Conservation (phyloP, 225 moss, liverwort and hornwort species). For the Thuidium tamariscinum region DNA sequence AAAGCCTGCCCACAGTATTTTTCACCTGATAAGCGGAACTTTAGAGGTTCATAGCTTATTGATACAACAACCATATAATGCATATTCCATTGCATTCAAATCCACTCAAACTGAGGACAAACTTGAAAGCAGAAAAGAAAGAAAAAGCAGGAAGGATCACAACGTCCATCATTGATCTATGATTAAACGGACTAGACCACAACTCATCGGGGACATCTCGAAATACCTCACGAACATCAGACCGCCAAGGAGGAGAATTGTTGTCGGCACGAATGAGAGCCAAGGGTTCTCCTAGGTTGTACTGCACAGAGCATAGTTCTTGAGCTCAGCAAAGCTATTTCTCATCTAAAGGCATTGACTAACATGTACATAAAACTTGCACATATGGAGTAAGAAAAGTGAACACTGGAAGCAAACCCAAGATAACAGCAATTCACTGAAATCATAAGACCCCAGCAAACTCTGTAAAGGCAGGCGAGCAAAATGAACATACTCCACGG, state of each 20-base stretch:
- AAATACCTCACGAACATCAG: constrained; percentile 62
- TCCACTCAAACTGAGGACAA: background rate
- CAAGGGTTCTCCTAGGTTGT: constrained; percentile 61
- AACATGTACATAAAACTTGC: background rate
- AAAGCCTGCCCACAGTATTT: background rate
- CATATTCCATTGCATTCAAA: background rate
- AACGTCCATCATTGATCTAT: background rate
- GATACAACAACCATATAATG: background rate
- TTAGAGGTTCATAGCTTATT: background rate
- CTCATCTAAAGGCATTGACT: background rate
- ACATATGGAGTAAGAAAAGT: background rate
- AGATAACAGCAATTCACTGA: background rate
- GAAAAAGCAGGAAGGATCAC: background rate
- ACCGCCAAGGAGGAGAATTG: constrained; percentile 91
- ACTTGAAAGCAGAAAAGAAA: background rate
- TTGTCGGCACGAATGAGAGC: constrained; percentile 94
- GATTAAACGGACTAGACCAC: background rate
- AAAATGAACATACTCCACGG: background rate
- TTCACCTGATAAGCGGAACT: no score
- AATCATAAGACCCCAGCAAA: background rate
- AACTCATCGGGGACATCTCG: background rate
- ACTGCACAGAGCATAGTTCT: constrained; percentile 38
- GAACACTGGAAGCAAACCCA: background rate
- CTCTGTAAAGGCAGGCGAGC: background rate
- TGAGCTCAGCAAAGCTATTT: background rate